Base-by-base conservation (phyloP, 2,329 filamentous ascomycete genomes). In the Cryphonectria parasitica region DNA sequence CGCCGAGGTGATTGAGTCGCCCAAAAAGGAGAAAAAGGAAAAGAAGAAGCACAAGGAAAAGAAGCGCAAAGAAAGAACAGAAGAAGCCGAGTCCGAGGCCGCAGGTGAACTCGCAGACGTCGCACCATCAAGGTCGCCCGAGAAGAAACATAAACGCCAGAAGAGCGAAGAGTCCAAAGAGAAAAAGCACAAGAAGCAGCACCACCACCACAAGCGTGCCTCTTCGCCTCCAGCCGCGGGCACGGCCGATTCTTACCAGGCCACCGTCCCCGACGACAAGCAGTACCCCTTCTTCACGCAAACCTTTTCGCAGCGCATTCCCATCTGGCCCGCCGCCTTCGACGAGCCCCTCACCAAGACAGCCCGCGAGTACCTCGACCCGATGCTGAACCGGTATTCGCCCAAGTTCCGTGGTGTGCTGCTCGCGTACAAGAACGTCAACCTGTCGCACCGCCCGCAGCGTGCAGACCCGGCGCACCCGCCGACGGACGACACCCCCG, bases 261-360 rank as follows among this genome's bases (percentile, higher is more conserved):
- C 78, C 60, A 79, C 82, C 66, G 64, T 75, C 36, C 82, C 82
- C 34, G 73, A 80, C 65, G 78, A 81, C 70, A 80, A 80, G 65
- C 82, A 80, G 73, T 92, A 91, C 61, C 92, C 95, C 22, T 95
- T 97, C 81, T 90, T 90, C 78, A 88, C 89, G 39, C 91, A 95
- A 77, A 94, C 91, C 31, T 88, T 93, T 58, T 95, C 95, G 1
- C 88, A 97, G 75, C 95, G 93, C 82, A 87, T 95, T 73, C 88
- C 92, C 1, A 85, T 96, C 73, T 92, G 89, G 73, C 92, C 93
- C 15, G 83, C 88, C 54, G 90, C 91, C 61, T 91, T 93, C 81
- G 84, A 87, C 72, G 87, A 89, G 70, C 91, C 92, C 0, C 82
- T 94, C 74, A 90, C 92, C 75, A 91, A 89, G 71, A 86, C 91